Evolutionary conservation across 2,329 filamentous ascomycete genomes (phyloP), one percentile per base, ranked within the genome.

Genomic region (Didymella sp.): DNA sequence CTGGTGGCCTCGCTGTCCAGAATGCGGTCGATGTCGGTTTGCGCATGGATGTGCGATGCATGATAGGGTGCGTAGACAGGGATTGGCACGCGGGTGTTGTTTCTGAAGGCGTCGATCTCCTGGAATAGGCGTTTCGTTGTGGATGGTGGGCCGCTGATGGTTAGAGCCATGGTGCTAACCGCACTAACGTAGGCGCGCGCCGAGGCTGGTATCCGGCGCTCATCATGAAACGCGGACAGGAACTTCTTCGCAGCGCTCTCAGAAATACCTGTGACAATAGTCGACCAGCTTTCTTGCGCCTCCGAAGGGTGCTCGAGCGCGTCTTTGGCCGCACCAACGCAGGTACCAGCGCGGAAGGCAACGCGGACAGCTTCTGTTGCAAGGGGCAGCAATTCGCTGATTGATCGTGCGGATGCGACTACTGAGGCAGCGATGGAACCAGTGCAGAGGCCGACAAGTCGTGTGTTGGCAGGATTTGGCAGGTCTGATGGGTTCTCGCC

Each of bases 351-450:
- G 59, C 87, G 82, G 78, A 90, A 91, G 40, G 87, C 84, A 70
- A 90, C 81, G 61, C 88, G 80, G 22, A 89, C 85, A 24, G 85
- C 81, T 70, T 89, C 84, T 15, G 88, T 81, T 48, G 83, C 87
- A 47, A 90, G 79, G 6, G 83, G 83, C 21, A 89, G 79, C 31
- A 91, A 77, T 43, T 85, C 81, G 17, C 84, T 84, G 44, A 89
- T 77, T 6, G 85, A 87, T 57, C 83, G 83, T 28, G 87, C 83
- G 21, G 84, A 86, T 12, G 87, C 84, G 54, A 90, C 84, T 15
- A 87, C 88, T 12, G 84, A 80, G n/a, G 86, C 88, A n/a, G 88
- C 87, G 65, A 90, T 84, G 21, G 89, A 80, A 48, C 88, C 88
- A 37, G 87, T 89, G 79, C 88, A 90, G 40, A 90, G 81, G 56